phyloP scores from a whole-genome alignment of 306 rosid genomes.

The Gastrolobium bilobum region DNA sequence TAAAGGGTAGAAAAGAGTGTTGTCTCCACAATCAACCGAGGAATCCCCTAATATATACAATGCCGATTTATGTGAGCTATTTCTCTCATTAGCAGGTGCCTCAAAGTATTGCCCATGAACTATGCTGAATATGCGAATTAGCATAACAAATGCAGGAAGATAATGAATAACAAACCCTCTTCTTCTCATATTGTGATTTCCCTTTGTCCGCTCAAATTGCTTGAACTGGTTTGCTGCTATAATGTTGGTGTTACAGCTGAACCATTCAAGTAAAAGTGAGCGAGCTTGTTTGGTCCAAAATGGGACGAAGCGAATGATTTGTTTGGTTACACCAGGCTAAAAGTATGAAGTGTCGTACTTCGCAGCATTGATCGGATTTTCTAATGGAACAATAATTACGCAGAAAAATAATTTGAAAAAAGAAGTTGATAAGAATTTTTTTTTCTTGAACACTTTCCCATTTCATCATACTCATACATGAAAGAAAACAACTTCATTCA shows the following conservation, averaged over 20 bases:
- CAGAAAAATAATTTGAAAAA: background rate
- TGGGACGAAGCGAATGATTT: background rate
- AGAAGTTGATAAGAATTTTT: background rate
- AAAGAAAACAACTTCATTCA: background rate
- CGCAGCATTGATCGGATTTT: background rate
- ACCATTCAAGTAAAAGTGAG: constrained; percentile 9
- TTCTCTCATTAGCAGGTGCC: constrained; percentile 21
- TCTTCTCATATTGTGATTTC: constrained; percentile 41
- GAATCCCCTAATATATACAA: constrained; percentile 84
- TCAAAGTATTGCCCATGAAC: constrained; percentile 43
- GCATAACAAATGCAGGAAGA: constrained; percentile 33
- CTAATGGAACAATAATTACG: background rate
- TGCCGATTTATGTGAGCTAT: constrained; percentile 51
- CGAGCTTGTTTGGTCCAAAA: constrained; percentile 21
- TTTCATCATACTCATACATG: background rate
- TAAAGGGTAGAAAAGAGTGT: constrained; percentile 76
- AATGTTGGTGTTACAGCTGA: constrained; percentile 18
- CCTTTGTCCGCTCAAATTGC: constrained; percentile 24
- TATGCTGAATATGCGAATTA: constrained; percentile 46
- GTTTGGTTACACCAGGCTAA: background rate
- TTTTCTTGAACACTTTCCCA: background rate
- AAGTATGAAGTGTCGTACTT: background rate
- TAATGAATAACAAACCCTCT: constrained; percentile 40
- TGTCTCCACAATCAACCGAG: constrained; percentile 86
- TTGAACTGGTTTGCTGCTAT: constrained; percentile 23